Base-by-base conservation (phyloP, 352 stramenopile species). In the Discostella stelligera region DNA sequence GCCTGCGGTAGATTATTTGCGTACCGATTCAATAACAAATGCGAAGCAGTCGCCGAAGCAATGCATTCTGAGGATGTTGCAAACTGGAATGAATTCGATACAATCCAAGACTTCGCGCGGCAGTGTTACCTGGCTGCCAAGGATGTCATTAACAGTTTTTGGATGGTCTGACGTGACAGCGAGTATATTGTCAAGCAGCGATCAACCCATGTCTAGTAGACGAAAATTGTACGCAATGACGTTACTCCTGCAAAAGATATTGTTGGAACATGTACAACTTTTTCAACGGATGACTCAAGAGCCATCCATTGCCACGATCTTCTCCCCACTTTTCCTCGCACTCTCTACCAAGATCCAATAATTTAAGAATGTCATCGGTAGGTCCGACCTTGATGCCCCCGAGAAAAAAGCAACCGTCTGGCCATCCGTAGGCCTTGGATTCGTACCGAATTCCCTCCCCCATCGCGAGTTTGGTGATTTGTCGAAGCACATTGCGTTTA, bases 301-400 rank as follows among this genome's bases (percentile, higher is more conserved):
- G 55, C 87, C 87, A 92, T 58, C 87, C 87, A 72, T 92, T 91
- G 9, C 87, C 87, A 60, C 84, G 81, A 79, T 92, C 87, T 39
- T 73, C 50, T 23, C 87, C 87, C 76, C 81, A 89, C 48, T 85
- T 70, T 27, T 88, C 64, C 59, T 77, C 69, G 23, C 69, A 77
- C 39, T 77, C 18, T 56, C 62, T 14, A 59, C 60, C 69, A 44
- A 71, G 66, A 9, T 87, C 56, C 67, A 91, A 82, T 18, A 91
- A 54, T 48, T 85, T 66, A 11, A 84, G 53, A 64, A 91, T 77
- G 60, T 93, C 83, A 53, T 73, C 68, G 10, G 74, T 39, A 0
- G 80, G 83, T 7, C 78, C 83, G 13, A 89, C 69, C 27, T 79
- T 79, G 0, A 66, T 52, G 11, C 77, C 77, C 56, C 81, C 77